Evolutionary conservation across 2,329 filamentous ascomycete species (phyloP).

Genomic region (Fusarium algeriense): DNA sequence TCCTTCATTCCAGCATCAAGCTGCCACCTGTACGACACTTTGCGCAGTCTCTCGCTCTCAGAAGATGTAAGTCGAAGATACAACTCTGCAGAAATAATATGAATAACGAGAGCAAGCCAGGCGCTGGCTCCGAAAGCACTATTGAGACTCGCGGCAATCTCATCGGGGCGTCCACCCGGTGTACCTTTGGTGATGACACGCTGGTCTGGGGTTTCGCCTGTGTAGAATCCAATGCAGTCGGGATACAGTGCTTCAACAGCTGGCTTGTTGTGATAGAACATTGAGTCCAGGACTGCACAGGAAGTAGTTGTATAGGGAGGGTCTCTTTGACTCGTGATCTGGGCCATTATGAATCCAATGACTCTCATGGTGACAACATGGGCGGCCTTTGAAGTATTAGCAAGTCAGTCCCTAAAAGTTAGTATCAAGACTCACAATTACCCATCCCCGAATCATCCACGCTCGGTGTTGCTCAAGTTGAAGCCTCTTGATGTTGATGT

Average conservation of each 20-base stretch:
- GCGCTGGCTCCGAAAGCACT: conserved; percentile 63
- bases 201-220: conserved; percentile 30
- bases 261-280: conserved; percentile 48
- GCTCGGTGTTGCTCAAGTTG: conserved; percentile 74
- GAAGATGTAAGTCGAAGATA: conserved; percentile 65
- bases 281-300: conserved; percentile 63
- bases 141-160: conserved; percentile 58
- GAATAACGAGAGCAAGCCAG: conserved; percentile 66
- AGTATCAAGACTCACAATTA: conserved; percentile 52
- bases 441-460: conserved; percentile 72
- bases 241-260: conserved; percentile 56
- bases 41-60: conserved; percentile 65
- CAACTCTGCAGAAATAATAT: conserved; percentile 62
- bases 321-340: conserved; percentile 51
- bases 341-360: conserved; percentile 58
- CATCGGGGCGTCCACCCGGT: conserved; percentile 46
- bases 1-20: conserved; percentile 64
- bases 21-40: conserved; percentile 68
- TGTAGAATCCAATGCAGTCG: conserved; percentile 56
- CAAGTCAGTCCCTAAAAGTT: fast-evolving
- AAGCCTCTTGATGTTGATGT: conserved; percentile 68
- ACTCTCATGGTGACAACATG: conserved; percentile 66
- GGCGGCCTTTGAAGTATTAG: conserved; percentile 50
- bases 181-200: conserved; percentile 49
- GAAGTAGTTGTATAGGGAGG: conserved; percentile 49